phyloP scores from a whole-genome alignment of 1,284 basidiomycete species.

The Testicularia cyperi region DNA sequence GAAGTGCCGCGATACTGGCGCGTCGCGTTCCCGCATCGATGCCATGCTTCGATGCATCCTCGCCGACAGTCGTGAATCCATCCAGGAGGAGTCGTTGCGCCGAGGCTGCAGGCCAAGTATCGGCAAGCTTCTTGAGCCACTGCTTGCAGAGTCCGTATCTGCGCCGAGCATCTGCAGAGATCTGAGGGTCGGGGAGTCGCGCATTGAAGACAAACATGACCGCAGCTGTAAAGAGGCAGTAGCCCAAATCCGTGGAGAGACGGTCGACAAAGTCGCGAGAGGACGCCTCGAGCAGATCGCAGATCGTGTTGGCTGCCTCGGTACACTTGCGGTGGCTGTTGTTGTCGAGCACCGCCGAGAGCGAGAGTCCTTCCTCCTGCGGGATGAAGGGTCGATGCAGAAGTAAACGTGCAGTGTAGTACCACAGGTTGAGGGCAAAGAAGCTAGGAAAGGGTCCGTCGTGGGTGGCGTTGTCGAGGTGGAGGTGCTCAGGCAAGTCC shows the following conservation, averaged over 20 bases:
- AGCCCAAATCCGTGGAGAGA: conserved; percentile 46
- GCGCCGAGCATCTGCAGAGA: conserved; percentile 30
- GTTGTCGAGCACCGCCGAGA: conserved; percentile 41
- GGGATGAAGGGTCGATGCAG: conserved; percentile 54
- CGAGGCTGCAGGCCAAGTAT: conserved; percentile 51
- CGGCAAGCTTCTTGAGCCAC: conserved; percentile 45
- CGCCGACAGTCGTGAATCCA: conserved; percentile 45
- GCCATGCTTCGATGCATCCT: conserved; percentile 32
- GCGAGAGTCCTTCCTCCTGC: conserved; percentile 40
- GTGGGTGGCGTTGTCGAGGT: conserved; percentile 24
- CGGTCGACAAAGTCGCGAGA: conserved; percentile 44
- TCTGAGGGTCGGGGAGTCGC: conserved; percentile 27
- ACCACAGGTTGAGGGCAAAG: conserved; percentile 48
- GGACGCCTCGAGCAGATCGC: conserved; percentile 40
- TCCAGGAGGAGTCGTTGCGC: conserved; percentile 51
- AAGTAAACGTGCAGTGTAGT: conserved; percentile 45
- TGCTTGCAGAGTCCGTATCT: conserved; percentile 45
- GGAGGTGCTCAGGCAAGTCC: conserved; percentile 36
- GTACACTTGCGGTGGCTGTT: conserved; percentile 39
- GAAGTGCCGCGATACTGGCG: conserved; percentile 15
- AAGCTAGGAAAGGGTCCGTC: conserved; percentile 42
- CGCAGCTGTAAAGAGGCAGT: conserved; percentile 52
- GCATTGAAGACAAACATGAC: conserved; percentile 54
- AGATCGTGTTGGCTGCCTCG: conserved; percentile 45
- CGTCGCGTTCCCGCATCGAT: conserved; percentile 5